phyloP scores from a whole-genome alignment of 2,329 filamentous ascomycete genomes.

The Aureobasidium sp. region DNA sequence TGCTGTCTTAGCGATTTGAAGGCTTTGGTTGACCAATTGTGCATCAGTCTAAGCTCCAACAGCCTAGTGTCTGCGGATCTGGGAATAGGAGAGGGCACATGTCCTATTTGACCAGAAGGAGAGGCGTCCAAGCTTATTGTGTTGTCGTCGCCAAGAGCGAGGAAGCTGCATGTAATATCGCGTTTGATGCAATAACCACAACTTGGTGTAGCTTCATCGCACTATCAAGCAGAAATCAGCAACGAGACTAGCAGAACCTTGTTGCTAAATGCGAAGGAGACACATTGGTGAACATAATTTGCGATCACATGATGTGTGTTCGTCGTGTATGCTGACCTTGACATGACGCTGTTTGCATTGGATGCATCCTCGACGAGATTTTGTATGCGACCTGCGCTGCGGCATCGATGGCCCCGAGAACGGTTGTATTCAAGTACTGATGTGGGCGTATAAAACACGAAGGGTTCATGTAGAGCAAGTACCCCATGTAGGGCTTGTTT shows the following conservation, averaged over 20 bases:
- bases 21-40: neutral
- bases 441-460: neutral
- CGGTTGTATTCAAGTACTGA: neutral
- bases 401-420: neutral
- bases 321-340: constrained; percentile 8
- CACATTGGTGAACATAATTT: neutral
- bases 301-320: neutral
- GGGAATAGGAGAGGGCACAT: neutral
- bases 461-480: neutral
- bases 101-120: neutral
- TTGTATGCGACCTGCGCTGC: constrained; percentile 7
- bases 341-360: constrained; percentile 15
- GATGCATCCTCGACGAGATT: constrained; percentile 13
- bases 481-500: neutral
- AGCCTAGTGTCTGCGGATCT: neutral
- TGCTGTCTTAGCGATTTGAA: neutral
- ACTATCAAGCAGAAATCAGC: neutral
- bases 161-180: constrained; percentile 1
- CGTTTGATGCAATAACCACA: constrained; percentile 12
- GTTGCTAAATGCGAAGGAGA: neutral
- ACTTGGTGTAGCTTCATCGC: constrained; percentile 10
- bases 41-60: neutral
- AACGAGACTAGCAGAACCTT: too few species aligned
- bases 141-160: neutral
- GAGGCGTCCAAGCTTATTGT: neutral